Conservation (phyloP, 257 asterid species). For the Primulina huaijiensis region DNA sequence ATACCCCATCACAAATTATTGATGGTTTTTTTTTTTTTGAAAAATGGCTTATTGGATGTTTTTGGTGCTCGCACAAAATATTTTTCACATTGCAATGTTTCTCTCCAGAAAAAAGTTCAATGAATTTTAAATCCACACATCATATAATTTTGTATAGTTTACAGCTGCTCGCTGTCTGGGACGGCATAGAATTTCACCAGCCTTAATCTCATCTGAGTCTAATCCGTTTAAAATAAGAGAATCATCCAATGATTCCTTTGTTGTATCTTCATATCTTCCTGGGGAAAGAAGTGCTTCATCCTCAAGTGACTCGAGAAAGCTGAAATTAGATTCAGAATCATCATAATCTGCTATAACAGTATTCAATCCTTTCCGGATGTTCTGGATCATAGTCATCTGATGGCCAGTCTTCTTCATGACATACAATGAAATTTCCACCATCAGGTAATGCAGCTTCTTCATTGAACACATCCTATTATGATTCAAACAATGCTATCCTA, state of each 20-base stretch:
- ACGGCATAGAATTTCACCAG: conserved; percentile 50
- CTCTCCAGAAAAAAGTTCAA: conserved; percentile 9
- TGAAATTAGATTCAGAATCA: conserved; percentile 57
- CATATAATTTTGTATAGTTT: conserved; percentile 75
- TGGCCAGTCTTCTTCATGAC: conserved; percentile 82
- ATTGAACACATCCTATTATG: conserved; percentile 74
- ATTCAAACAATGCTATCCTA: conserved; percentile 23
- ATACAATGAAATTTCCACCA: conserved; percentile 48
- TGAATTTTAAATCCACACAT: conserved; percentile 53
- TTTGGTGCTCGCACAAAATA: conserved; percentile 15
- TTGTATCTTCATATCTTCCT: conserved; percentile 37
- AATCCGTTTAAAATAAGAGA: conserved; percentile 37
- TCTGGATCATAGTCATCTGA: conserved; percentile 95
- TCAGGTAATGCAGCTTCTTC: conserved; percentile 86
- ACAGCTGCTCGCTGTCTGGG: conserved; percentile 75
- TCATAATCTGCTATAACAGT: conserved; percentile 47
- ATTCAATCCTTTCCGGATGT: conserved; percentile 58
- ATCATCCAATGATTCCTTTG: conserved; percentile 31
- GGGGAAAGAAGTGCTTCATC: conserved; percentile 48
- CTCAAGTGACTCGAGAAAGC: conserved; percentile 70
- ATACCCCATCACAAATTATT: not conserved
- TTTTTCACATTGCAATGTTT: conserved; percentile 10
- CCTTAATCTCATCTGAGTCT: conserved; percentile 59
- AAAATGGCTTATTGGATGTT: conserved; percentile 2
- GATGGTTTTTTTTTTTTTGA: not conserved